Percentiles rank a stretch among this genome's conserved stretches.
Evolutionary conservation across 1,284 basidiomycete species (phyloP).

Genomic region (Mixia osmundae): DNA sequence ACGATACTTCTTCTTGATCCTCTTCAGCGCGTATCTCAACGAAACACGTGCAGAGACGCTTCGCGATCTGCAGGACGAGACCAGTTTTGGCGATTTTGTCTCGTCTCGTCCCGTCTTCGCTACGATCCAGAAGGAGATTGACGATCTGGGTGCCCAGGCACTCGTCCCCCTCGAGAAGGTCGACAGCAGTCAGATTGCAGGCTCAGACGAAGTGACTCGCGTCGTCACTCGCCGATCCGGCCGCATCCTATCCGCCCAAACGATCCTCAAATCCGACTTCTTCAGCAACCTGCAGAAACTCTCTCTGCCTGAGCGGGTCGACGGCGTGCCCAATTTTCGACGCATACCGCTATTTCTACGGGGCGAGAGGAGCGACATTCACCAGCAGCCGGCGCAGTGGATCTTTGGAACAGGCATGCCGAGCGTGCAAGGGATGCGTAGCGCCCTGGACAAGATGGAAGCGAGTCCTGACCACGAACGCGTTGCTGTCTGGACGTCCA

Average conservation of each 20-base stretch:
- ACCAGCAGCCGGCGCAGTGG: slow-evolving; percentile 26
- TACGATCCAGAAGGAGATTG: slow-evolving; percentile 80
- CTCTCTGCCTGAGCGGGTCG: slow-evolving; percentile 79
- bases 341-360: slow-evolving; percentile 41
- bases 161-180: slow-evolving; percentile 52
- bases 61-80: slow-evolving; percentile 9
- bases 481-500: slow-evolving; percentile 64
- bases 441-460: slow-evolving; percentile 55
- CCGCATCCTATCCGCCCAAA: slow-evolving; percentile 66
- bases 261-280: slow-evolving; percentile 82
- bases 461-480: slow-evolving; percentile 48
- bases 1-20: slow-evolving; percentile 72
- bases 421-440: slow-evolving; percentile 55
- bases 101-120: slow-evolving; percentile 43
- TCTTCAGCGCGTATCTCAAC: slow-evolving; percentile 84
- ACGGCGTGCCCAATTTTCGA: slow-evolving; percentile 80
- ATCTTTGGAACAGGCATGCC: slow-evolving; percentile 86
- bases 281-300: slow-evolving; percentile 69
- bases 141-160: slow-evolving; percentile 50
- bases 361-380: background rate
- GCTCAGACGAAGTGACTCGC: slow-evolving; percentile 63
- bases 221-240: slow-evolving; percentile 69
- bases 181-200: slow-evolving; percentile 36
- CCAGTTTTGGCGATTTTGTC: background rate
- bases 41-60: slow-evolving; percentile 45